phyloP scores from a whole-genome alignment of 2,329 filamentous ascomycete genomes.

The Pseudogymnoascus sp. region DNA sequence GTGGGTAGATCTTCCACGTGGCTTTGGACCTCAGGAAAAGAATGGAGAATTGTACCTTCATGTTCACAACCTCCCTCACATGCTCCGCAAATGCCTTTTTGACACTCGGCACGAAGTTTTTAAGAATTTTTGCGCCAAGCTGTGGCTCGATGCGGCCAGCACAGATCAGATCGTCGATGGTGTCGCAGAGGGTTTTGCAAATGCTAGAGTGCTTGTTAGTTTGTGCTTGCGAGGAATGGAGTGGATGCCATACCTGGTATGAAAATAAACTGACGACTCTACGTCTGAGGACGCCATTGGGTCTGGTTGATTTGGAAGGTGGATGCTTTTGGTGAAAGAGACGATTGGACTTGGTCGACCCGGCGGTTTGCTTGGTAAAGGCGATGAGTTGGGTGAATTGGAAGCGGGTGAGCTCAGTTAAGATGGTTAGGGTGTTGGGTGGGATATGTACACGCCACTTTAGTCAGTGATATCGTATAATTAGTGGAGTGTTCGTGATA shows the following conservation, averaged over 20 bases:
- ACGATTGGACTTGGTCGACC: not conserved
- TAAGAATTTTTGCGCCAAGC: conserved; percentile 12
- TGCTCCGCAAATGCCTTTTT: not conserved
- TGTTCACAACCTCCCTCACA: not conserved
- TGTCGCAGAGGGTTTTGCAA: conserved; percentile 12
- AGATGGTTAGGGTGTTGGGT: not conserved
- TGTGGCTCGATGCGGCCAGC: conserved; percentile 16
- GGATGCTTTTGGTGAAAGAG: not conserved
- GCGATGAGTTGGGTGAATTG: not conserved
- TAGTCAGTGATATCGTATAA: not conserved
- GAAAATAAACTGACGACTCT: not conserved
- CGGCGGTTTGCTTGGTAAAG: not conserved
- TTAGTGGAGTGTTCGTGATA: not conserved
- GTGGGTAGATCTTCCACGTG: not conserved
- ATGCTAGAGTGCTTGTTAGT: conserved; percentile 11
- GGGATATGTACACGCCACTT: not conserved
- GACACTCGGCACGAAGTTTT: not conserved
- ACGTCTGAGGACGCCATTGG: not conserved
- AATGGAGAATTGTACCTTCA: not conserved
- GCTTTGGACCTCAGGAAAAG: not conserved
- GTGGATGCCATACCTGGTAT: not conserved
- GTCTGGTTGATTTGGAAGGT: not conserved
- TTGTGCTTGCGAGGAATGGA: not conserved
- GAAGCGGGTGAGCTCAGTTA: not conserved
- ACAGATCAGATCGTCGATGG: conserved; percentile 16